phyloP scores from a whole-genome alignment of 352 stramenopile species.

The Pythium sp. region DNA sequence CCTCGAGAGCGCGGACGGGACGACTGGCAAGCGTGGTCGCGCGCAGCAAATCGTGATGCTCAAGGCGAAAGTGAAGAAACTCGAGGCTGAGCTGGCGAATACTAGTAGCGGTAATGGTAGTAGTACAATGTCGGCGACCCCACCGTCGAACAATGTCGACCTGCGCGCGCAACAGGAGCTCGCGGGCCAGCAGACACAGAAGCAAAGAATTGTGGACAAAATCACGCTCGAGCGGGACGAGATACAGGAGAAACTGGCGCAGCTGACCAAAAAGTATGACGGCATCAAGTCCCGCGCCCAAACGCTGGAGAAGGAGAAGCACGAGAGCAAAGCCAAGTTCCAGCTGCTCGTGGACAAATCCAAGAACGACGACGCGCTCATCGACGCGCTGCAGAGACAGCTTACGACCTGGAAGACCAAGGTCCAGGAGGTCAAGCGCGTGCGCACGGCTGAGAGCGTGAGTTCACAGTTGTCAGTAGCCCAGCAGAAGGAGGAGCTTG shows the following conservation, averaged over 20 bases:
- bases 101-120: not conserved
- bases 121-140: not conserved
- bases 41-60: slow-evolving; percentile 86
- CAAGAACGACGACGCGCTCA: slow-evolving; percentile 70
- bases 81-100: slow-evolving; percentile 39
- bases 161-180: slow-evolving; percentile 65
- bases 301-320: slow-evolving; percentile 74
- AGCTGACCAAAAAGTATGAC: slow-evolving; percentile 61
- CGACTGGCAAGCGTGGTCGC: slow-evolving; percentile 43
- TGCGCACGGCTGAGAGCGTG: slow-evolving; percentile 55
- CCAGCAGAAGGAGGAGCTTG: slow-evolving; percentile 42
- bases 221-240: slow-evolving; percentile 55
- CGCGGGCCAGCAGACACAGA: slow-evolving; percentile 44
- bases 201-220: slow-evolving; percentile 61
- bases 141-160: slow-evolving; percentile 43
- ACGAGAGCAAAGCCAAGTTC: slow-evolving; percentile 60
- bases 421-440: slow-evolving; percentile 51
- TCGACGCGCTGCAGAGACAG: slow-evolving; percentile 74
- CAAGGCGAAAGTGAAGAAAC: slow-evolving; percentile 78
- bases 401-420: slow-evolving; percentile 62
- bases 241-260: slow-evolving; percentile 50
- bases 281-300: slow-evolving; percentile 59
- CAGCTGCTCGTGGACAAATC: slow-evolving; percentile 80
- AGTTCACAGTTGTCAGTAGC: slow-evolving; percentile 5
- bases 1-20: slow-evolving; percentile 25